Conservation (phyloP, 2,329 filamentous ascomycete species). For the Fusarium penzigii region DNA sequence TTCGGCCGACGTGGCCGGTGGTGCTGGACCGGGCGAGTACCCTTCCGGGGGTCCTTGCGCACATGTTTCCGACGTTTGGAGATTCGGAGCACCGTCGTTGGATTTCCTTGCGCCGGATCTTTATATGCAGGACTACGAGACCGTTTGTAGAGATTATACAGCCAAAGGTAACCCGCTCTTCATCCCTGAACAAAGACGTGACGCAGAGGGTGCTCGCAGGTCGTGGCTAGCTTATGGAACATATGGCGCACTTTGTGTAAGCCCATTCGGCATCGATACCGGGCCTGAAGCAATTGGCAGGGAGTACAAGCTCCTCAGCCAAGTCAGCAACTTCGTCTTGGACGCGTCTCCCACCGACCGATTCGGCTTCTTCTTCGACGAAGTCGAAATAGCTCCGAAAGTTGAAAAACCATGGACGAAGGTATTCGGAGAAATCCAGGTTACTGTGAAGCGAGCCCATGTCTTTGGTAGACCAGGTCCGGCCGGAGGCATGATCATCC, state of each 20-base stretch:
- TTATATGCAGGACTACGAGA: constrained; percentile 20
- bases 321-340: constrained; percentile 5
- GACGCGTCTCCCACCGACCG: not conserved
- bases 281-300: not conserved
- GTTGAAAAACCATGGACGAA: not conserved
- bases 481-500: constrained; percentile 31
- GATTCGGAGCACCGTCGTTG: constrained; percentile 36
- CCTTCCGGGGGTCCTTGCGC: constrained; percentile 28
- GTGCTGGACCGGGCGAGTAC: constrained; percentile 31
- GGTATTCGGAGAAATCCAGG: constrained; percentile 28
- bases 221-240: constrained; percentile 35
- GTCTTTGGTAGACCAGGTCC: constrained; percentile 34
- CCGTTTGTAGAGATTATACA: constrained; percentile 40
- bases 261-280: constrained; percentile 17
- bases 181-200: constrained; percentile 49
- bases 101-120: constrained; percentile 46
- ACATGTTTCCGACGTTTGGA: constrained; percentile 36
- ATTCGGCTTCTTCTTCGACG: constrained; percentile 16
- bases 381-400: not conserved
- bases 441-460: constrained; percentile 33
- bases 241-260: constrained; percentile 4
- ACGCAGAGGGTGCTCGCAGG: constrained; percentile 41
- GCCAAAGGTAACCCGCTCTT: constrained; percentile 44
- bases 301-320: constrained; percentile 4
- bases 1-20: constrained; percentile 33